These are phyloP conservation scores for Typha latifolia DNA, from an alignment of 176 grass and related monocot genomes.

Conservation along the genomic window DNA sequence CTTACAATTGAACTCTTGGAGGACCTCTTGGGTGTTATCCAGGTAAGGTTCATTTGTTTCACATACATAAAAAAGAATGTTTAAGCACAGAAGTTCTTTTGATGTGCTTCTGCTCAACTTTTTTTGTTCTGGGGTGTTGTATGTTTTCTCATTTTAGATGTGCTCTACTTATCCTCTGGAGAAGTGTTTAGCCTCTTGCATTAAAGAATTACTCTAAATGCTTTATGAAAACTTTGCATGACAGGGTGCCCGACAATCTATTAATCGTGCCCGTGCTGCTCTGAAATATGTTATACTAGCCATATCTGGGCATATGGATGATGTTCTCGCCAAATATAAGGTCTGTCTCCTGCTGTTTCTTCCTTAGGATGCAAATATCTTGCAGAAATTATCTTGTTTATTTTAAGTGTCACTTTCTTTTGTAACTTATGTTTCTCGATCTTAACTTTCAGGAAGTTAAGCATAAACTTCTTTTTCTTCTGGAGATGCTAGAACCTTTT, in stretches of 20 bases:
- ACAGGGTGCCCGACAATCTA: slow-evolving; percentile 54
- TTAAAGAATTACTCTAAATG: background rate
- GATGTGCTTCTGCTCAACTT: too few relatives aligned
- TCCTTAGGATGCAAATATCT: background rate
- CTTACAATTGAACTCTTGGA: slow-evolving; percentile 75
- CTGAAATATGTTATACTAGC: slow-evolving; percentile 82
- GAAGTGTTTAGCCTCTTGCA: too few relatives aligned
- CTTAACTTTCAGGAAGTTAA: slow-evolving; percentile 66
- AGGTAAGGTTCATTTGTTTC: slow-evolving; percentile 27
- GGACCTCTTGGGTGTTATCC: slow-evolving; percentile 75
- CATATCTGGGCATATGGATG: slow-evolving; percentile 88
- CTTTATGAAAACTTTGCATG: slow-evolving; percentile 14
- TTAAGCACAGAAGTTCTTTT: slow-evolving; percentile 1
- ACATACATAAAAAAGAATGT: slow-evolving; percentile 3
- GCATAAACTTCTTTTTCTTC: slow-evolving; percentile 78
- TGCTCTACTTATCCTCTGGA: too few relatives aligned
- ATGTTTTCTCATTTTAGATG: too few relatives aligned
- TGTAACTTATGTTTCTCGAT: slow-evolving; percentile 27
- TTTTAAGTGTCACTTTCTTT: background rate
- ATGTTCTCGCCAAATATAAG: slow-evolving; percentile 80
- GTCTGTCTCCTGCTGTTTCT: slow-evolving; percentile 16
- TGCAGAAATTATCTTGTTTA: background rate
- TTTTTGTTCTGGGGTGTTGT: too few relatives aligned
- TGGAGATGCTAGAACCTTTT: slow-evolving; percentile 93
- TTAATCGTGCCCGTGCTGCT: slow-evolving; percentile 58